phyloP scores from a whole-genome alignment of 2,329 filamentous ascomycete species.

The Nemania bipapillata region DNA sequence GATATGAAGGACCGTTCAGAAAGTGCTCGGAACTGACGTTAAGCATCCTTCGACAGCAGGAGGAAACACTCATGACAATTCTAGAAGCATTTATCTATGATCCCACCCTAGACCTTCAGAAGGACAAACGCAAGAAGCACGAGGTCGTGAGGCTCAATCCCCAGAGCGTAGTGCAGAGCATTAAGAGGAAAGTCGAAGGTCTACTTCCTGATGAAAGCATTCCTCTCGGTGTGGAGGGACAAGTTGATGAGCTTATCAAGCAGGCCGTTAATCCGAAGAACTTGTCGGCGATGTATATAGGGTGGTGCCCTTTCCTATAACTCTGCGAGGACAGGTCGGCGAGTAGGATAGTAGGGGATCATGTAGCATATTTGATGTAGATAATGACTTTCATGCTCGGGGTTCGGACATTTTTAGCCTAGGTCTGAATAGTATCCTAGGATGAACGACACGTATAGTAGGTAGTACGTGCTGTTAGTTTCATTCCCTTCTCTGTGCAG shows the following conservation, averaged over 20 bases:
- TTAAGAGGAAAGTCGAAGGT: slow-evolving; percentile 85
- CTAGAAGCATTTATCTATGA: slow-evolving; percentile 97
- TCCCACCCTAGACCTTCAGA: slow-evolving; percentile 89
- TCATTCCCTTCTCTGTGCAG: no score
- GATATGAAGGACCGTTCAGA: slow-evolving; percentile 91
- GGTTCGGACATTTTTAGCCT: no score
- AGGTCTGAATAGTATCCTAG: no score
- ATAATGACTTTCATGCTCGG: no score
- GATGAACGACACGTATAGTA: no score
- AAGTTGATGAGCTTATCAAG: slow-evolving; percentile 94
- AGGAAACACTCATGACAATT: slow-evolving; percentile 97
- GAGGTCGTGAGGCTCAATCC: slow-evolving; percentile 64
- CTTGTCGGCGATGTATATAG: slow-evolving; percentile 94
- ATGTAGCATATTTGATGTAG: neutral
- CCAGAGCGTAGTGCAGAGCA: slow-evolving; percentile 85
- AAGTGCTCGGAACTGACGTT: slow-evolving; percentile 91
- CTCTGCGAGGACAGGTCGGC: neutral
- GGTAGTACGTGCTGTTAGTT: no score
- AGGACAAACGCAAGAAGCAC: slow-evolving; percentile 71
- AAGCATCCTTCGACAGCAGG: slow-evolving; percentile 83
- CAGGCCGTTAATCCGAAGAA: slow-evolving; percentile 84
- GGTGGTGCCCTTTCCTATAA: slow-evolving; percentile 77
- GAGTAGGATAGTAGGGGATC: no score
- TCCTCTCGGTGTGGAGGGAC: slow-evolving; percentile 91
- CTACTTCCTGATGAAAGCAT: slow-evolving; percentile 88